Conservation (phyloP, 1,284 basidiomycete genomes). For the Pterulicium gracile region DNA sequence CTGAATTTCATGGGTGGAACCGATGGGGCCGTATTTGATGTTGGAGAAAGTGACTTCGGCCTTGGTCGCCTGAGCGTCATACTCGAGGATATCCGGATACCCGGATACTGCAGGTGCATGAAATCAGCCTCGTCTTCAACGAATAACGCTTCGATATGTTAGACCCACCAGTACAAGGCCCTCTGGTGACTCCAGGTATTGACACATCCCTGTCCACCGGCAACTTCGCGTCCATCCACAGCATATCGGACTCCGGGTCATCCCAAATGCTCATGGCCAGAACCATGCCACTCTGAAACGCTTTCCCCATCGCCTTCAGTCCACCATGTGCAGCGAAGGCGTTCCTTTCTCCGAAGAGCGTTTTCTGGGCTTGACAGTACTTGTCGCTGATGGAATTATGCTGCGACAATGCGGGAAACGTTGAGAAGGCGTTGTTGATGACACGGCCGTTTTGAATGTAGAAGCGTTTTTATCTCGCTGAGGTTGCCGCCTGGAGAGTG, state of each 20-base stretch:
- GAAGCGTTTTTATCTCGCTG: slow-evolving; percentile 39
- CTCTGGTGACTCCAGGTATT: slow-evolving; percentile 20
- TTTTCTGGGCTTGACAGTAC: slow-evolving; percentile 33
- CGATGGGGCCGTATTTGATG: too few relatives aligned
- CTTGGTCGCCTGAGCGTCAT: too few relatives aligned
- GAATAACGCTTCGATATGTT: too few relatives aligned
- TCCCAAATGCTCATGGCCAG: slow-evolving; percentile 42
- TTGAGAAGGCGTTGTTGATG: background rate
- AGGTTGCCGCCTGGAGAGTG: slow-evolving; percentile 32
- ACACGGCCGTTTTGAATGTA: slow-evolving; percentile 37
- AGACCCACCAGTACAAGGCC: background rate
- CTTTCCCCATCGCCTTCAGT: slow-evolving; percentile 22
- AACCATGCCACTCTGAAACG: slow-evolving; percentile 28
- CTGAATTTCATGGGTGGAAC: too few relatives aligned
- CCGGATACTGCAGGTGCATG: too few relatives aligned
- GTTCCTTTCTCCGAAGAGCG: slow-evolving; percentile 31
- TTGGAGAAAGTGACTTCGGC: too few relatives aligned
- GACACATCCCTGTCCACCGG: slow-evolving; percentile 20
- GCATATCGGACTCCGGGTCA: slow-evolving; percentile 38
- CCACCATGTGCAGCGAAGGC: slow-evolving; percentile 35
- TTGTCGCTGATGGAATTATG: slow-evolving; percentile 28
- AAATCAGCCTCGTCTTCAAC: too few relatives aligned
- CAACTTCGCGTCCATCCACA: slow-evolving; percentile 32
- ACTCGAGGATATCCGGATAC: too few relatives aligned
- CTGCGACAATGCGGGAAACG: slow-evolving; percentile 13